Conservation (phyloP, 179 eudicot genomes). For the Beta lomatogona region DNA sequence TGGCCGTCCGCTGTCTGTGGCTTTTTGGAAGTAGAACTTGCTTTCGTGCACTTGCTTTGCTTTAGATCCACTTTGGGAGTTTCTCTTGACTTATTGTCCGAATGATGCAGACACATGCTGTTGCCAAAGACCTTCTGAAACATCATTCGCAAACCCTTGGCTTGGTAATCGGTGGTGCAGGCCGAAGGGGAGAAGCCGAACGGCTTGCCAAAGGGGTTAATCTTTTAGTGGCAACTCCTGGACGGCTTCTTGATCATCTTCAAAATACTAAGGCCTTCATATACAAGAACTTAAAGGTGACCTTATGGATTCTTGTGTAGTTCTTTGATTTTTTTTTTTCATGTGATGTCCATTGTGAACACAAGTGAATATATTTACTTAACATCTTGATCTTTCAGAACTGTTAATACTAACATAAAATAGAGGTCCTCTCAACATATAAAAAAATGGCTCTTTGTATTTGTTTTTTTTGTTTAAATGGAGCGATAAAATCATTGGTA, state of each 20-base stretch:
- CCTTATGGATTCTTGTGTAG: background rate
- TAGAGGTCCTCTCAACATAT: background rate
- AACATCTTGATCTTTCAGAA: background rate
- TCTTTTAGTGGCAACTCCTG: conserved; percentile 86
- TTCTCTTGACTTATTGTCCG: background rate
- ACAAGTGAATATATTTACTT: background rate
- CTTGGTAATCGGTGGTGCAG: conserved; percentile 77
- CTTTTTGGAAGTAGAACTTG: background rate
- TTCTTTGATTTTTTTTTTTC: background rate
- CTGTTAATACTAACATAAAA: background rate
- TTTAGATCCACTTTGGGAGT: background rate
- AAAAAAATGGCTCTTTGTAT: background rate
- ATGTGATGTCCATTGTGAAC: background rate
- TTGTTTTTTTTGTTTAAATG: background rate
- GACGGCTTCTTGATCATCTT: conserved; percentile 92
- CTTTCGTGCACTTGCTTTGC: background rate
- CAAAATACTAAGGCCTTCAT: conserved; percentile 78
- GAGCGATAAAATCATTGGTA: background rate
- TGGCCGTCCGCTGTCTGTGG: background rate
- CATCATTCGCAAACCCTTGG: conserved; percentile 87
- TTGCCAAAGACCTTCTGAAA: conserved; percentile 78
- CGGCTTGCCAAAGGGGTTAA: conserved; percentile 78
- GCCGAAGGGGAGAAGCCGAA: conserved; percentile 72
- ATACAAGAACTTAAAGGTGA: conserved; percentile 72
- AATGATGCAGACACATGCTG: conserved; percentile 76